These are phyloP conservation scores for Ceriops zippeliana DNA, from an alignment of 345 rosid genomes.

Conservation along the genomic window DNA sequence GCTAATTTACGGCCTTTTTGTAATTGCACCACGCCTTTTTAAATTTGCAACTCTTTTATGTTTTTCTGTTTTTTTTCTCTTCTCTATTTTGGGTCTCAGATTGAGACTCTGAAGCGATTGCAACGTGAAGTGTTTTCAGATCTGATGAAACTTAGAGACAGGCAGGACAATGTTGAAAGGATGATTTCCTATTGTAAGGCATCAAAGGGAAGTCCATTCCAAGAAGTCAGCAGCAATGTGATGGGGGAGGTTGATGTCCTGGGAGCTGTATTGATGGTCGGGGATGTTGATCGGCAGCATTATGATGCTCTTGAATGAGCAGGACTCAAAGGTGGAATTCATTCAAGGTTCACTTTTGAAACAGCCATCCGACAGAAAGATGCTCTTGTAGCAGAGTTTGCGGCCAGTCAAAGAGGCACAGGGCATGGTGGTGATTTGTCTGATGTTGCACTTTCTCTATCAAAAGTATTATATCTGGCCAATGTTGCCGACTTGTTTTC, in stretches of 20 bases:
- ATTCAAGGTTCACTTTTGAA: constrained; percentile 63
- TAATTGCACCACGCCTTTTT: too few relatives aligned
- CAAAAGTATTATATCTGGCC: constrained; percentile 63
- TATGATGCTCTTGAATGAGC: constrained; percentile 43
- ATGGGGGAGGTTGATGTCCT: constrained; percentile 69
- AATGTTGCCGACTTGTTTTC: constrained; percentile 66
- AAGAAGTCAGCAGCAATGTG: constrained; percentile 55
- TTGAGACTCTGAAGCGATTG: constrained; percentile 89
- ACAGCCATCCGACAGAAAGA: constrained; percentile 53
- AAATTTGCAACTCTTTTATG: neutral
- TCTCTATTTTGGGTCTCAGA: constrained; percentile 39
- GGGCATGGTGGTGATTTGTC: constrained; percentile 23
- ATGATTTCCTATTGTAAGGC: constrained; percentile 48
- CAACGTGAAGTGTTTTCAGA: constrained; percentile 86
- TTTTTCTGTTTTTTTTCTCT: constrained; percentile 12
- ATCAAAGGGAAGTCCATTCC: constrained; percentile 58
- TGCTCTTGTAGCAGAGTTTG: constrained; percentile 59
- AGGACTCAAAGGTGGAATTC: constrained; percentile 59
- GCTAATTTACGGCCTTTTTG: too few relatives aligned
- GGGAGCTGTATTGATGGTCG: constrained; percentile 59
- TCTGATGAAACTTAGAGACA: constrained; percentile 76
- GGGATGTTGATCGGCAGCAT: constrained; percentile 42
- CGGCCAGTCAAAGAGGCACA: constrained; percentile 41
- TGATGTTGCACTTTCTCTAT: constrained; percentile 52
- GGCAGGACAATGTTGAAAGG: constrained; percentile 82